phyloP scores from a whole-genome alignment of 352 stramenopile species.

The Pythium scleroteichum region DNA sequence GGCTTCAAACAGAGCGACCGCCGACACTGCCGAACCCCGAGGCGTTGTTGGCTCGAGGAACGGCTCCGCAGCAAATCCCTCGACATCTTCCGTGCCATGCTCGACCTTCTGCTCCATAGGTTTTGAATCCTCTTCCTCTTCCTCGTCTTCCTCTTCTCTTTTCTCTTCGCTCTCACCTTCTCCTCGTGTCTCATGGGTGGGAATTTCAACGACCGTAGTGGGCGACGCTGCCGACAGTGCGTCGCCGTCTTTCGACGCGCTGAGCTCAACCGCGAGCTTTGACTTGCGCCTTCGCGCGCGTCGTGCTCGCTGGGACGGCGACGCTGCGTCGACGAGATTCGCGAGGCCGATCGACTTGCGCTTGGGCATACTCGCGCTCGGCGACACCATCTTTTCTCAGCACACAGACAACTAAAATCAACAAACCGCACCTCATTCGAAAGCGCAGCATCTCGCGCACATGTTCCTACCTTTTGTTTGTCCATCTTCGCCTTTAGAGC shows the following conservation, averaged over 20 bases:
- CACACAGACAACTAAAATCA: conserved; percentile 1
- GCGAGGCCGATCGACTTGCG: conserved; percentile 27
- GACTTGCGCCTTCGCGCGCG: conserved; percentile 1
- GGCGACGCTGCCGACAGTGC: conserved; percentile 6
- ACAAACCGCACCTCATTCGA: neutral
- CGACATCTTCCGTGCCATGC: neutral
- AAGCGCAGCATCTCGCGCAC: neutral
- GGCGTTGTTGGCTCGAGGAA: conserved; percentile 16
- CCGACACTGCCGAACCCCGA: conserved; percentile 14
- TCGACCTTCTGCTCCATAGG: neutral
- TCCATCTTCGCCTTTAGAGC: neutral
- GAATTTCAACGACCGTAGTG: neutral
- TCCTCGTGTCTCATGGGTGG: neutral
- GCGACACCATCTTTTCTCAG: conserved; percentile 1
- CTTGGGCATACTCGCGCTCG: conserved; percentile 14
- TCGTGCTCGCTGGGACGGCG: neutral
- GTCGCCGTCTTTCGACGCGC: conserved; percentile 4
- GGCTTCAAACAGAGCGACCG: conserved; percentile 15
- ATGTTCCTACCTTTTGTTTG: conserved; percentile 13
- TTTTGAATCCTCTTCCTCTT: too few relatives aligned
- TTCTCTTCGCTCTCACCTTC: too few relatives aligned
- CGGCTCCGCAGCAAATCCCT: neutral
- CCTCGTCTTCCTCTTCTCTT: neutral
- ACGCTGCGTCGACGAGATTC: conserved; percentile 24
- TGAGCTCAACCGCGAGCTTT: neutral